These are phyloP conservation scores for Alternaria angustiovoidea DNA, from an alignment of 2,329 filamentous ascomycete genomes.

Conservation along the genomic window DNA sequence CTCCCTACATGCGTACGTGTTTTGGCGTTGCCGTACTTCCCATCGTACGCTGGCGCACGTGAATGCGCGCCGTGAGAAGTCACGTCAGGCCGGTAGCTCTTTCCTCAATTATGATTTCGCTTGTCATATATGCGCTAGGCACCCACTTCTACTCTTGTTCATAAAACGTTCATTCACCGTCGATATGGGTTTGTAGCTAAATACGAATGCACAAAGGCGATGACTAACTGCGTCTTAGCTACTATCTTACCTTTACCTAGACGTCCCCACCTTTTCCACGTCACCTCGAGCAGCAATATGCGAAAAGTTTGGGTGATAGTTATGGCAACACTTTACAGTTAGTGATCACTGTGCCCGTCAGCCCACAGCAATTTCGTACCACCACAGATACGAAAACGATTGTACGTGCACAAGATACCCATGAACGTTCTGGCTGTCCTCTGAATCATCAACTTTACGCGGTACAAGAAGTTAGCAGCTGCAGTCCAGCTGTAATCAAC, in stretches of 20 bases:
- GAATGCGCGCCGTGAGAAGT: neutral
- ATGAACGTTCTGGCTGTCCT: too few relatives aligned
- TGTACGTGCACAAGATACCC: too few relatives aligned
- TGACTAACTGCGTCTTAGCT: neutral
- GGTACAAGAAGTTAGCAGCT: too few relatives aligned
- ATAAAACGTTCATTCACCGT: neutral
- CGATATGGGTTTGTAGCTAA: neutral
- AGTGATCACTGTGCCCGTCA: neutral
- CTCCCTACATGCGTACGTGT: neutral
- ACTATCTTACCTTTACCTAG: slow-evolving; percentile 10
- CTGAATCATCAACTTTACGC: too few relatives aligned
- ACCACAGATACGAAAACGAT: neutral
- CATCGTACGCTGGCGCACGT: neutral
- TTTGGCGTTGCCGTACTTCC: neutral
- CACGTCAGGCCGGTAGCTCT: neutral
- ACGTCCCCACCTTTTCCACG: slow-evolving; percentile 1
- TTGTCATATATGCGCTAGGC: neutral
- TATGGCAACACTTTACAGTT: neutral
- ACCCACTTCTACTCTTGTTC: neutral
- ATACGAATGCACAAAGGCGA: too few relatives aligned
- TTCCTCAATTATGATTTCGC: neutral
- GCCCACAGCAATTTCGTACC: neutral
- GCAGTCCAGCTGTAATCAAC: too few relatives aligned
- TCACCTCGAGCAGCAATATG: neutral
- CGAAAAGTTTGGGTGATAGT: neutral